Conservation (phyloP, 495 filamentous ascomycete genomes). For the Aspergillus campestris region DNA sequence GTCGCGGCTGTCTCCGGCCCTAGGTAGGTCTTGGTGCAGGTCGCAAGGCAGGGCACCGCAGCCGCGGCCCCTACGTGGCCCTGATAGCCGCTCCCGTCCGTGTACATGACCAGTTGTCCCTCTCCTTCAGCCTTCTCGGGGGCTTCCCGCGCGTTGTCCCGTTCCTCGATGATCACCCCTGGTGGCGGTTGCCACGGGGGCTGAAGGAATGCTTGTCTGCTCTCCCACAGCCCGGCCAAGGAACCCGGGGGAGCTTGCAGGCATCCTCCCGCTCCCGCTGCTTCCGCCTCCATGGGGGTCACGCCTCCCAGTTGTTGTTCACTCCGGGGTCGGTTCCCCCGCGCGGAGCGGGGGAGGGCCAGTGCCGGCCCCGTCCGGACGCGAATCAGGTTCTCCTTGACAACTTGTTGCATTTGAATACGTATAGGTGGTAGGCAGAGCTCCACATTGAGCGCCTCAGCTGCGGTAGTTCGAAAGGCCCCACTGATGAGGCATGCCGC, state of each 20-base stretch:
- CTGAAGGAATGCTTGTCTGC: slow-evolving; percentile 11
- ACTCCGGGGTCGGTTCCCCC: background rate
- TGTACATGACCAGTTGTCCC: slow-evolving; percentile 4
- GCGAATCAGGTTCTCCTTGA: slow-evolving; percentile 7
- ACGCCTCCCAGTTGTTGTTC: background rate
- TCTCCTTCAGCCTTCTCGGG: slow-evolving; percentile 1
- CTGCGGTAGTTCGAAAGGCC: slow-evolving; percentile 1
- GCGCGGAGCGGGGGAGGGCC: background rate
- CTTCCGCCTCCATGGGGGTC: background rate
- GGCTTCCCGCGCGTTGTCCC: slow-evolving; percentile 2
- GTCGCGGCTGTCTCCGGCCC: no score
- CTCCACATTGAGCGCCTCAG: slow-evolving; percentile 6
- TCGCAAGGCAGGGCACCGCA: no score
- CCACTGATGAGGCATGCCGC: slow-evolving; percentile 10
- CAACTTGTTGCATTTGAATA: slow-evolving; percentile 8
- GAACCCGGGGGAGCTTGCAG: slow-evolving; percentile 6
- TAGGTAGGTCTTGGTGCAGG: no score
- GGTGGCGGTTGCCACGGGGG: slow-evolving; percentile 12
- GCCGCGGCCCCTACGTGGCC: slow-evolving; percentile 6
- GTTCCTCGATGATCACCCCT: slow-evolving; percentile 7
- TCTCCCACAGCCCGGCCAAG: slow-evolving; percentile 10
- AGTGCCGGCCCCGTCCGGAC: background rate
- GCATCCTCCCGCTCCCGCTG: slow-evolving; percentile 1
- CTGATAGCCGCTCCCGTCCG: slow-evolving; percentile 11
- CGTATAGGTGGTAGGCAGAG: slow-evolving; percentile 6